Evolutionary conservation across 2,329 filamentous ascomycete genomes (phyloP).

Genomic region (Epichloe sibirici): DNA sequence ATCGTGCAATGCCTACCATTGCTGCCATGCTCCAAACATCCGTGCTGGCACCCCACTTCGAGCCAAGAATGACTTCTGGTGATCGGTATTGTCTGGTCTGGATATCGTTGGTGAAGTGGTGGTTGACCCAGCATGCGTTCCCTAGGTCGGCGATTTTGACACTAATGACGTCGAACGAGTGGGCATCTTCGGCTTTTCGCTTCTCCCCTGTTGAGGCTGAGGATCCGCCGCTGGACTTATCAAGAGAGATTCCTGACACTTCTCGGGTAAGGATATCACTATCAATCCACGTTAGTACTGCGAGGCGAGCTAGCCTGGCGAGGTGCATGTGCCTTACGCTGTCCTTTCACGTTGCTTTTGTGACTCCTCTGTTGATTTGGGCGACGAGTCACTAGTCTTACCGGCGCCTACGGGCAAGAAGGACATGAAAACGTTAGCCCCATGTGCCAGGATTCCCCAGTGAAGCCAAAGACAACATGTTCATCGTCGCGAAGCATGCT

Average conservation of each 20-base stretch:
- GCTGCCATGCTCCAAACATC: conserved; percentile 99
- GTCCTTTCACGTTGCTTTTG: conserved; percentile 87
- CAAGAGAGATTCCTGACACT: conserved; percentile 87
- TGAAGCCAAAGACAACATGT: not conserved
- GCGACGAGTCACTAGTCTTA: conserved; percentile 31
- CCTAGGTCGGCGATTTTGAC: conserved; percentile 98
- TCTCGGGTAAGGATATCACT: conserved; percentile 86
- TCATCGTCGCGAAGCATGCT: not conserved
- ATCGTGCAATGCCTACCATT: conserved; percentile 56
- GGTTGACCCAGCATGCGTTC: conserved; percentile 96
- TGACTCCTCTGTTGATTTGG: conserved; percentile 45
- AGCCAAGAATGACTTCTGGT: conserved; percentile 89
- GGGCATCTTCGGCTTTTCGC: conserved; percentile 45
- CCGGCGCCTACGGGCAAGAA: conserved; percentile 17
- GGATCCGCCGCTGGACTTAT: conserved; percentile 48
- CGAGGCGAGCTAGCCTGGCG: not conserved
- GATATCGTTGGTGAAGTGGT: conserved; percentile 99
- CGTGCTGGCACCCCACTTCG: conserved; percentile 98
- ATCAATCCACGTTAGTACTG: conserved; percentile 7
- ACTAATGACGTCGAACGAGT: conserved; percentile 65
- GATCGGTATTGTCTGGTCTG: conserved; percentile 96
- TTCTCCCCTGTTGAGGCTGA: conserved; percentile 48
- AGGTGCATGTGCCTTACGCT: conserved; percentile 49
- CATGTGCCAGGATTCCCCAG: not conserved
- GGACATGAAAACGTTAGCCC: not conserved